Evolutionary conservation across 306 rosid genomes (phyloP).

Genomic region (Lupinus albus): DNA sequence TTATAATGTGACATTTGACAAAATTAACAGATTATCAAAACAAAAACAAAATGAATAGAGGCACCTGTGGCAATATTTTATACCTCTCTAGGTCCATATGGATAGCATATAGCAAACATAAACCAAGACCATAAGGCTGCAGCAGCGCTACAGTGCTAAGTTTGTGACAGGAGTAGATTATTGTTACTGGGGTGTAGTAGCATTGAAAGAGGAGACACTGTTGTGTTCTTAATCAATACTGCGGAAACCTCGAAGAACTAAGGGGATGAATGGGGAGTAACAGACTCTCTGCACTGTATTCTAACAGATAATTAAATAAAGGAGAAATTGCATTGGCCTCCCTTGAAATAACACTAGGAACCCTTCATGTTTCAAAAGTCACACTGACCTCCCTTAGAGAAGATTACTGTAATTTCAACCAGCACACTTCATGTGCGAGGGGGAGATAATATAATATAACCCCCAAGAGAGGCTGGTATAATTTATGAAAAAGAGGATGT

Average conservation of each 20-base stretch:
- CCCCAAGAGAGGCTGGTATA: too few species aligned
- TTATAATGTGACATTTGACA: constrained; percentile 15
- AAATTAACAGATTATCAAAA: constrained; percentile 14
- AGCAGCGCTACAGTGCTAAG: constrained; percentile 10
- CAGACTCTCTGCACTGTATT: background rate
- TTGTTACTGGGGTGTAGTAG: background rate
- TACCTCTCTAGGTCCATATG: background rate
- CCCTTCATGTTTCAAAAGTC: background rate
- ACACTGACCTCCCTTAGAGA: background rate
- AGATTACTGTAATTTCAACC: too few species aligned
- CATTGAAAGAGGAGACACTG: constrained; percentile 9
- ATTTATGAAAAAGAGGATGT: too few species aligned
- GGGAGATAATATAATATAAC: too few species aligned
- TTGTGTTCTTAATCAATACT: constrained; percentile 25
- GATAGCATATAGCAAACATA: constrained; percentile 15
- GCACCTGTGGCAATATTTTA: background rate
- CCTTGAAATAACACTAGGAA: background rate
- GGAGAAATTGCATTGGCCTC: background rate
- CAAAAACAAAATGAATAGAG: background rate
- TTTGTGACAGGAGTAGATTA: constrained; percentile 9
- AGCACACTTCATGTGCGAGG: too few species aligned
- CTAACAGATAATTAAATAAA: background rate
- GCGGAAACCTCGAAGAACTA: background rate
- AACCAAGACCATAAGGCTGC: background rate
- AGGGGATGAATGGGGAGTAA: constrained; percentile 6